These are phyloP conservation scores for Rhizopogon vinicolor DNA, from an alignment of 768 basidiomycete species.

Conservation along the genomic window DNA sequence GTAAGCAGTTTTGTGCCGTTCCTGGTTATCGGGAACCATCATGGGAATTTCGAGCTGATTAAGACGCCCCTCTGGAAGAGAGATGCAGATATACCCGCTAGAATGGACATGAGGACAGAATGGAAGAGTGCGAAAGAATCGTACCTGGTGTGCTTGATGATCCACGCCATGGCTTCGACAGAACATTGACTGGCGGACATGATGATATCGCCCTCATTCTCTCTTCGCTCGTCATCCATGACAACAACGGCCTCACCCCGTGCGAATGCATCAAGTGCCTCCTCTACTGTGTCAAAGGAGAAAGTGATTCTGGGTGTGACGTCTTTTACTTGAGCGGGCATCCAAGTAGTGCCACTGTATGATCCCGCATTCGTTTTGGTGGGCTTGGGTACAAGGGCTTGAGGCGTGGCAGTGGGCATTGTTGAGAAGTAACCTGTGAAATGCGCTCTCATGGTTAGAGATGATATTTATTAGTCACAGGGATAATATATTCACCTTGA, in stretches of 20 bases:
- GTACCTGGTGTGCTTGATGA: conserved; percentile 94
- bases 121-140: conserved; percentile 13
- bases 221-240: conserved; percentile 93
- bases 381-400: background rate
- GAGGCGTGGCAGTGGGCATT: background rate
- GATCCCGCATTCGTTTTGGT: background rate
- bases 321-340: conserved; percentile 16
- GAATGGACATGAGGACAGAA: conserved; percentile 4
- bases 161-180: conserved; percentile 98
- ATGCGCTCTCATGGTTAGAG: background rate
- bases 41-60: conserved; percentile 79
- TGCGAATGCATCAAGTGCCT: conserved; percentile 70
- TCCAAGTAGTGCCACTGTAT: conserved; percentile 10
- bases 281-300: conserved; percentile 76
- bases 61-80: conserved; percentile 73
- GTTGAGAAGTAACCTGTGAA: background rate
- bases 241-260: conserved; percentile 92
- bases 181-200: conserved; percentile 81
- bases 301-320: conserved; percentile 33
- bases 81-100: conserved; percentile 93
- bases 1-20: conserved; percentile 91
- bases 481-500: background rate
- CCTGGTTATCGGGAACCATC: conserved; percentile 92
- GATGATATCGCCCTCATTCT: conserved; percentile 97
- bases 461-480: background rate